phyloP scores from a whole-genome alignment of 441 rosid species.

The Adansonia gregorii region DNA sequence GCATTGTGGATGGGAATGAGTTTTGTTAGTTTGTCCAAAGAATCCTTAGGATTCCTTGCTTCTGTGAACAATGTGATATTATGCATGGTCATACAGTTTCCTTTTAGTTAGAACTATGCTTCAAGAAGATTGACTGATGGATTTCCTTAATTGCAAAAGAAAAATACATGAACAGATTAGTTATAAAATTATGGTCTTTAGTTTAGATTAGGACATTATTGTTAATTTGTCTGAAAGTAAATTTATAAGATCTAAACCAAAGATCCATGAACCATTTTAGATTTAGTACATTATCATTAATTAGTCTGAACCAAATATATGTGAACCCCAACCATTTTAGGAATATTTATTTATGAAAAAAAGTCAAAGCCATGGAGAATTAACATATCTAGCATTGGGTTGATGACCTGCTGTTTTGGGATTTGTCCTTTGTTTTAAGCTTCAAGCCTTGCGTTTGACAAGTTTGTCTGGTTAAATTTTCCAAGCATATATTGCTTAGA shows the following conservation, averaged over 20 bases:
- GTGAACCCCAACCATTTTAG: background rate
- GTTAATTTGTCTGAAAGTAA: background rate
- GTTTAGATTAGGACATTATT: background rate
- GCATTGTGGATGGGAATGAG: background rate
- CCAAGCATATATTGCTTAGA: background rate
- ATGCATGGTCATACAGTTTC: background rate
- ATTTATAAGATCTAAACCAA: background rate
- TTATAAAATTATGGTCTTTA: background rate
- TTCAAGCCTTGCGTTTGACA: background rate
- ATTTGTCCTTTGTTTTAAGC: background rate
- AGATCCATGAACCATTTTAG: background rate
- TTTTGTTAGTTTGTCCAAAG: background rate
- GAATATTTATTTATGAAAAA: background rate
- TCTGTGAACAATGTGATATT: background rate
- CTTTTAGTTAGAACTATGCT: background rate
- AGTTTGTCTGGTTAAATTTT: background rate
- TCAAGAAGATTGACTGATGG: background rate
- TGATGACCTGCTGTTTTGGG: background rate
- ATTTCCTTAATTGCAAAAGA: background rate
- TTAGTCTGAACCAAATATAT: background rate
- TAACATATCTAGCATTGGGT: background rate
- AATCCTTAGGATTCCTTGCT: background rate
- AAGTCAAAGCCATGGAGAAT: background rate
- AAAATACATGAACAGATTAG: background rate
- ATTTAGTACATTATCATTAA: background rate